A percentile compares a stretch with the other conserved stretches of the same genome.
phyloP scores from a whole-genome alignment of 176 grass and related monocot species.

The Rhynchospora breviuscula region DNA sequence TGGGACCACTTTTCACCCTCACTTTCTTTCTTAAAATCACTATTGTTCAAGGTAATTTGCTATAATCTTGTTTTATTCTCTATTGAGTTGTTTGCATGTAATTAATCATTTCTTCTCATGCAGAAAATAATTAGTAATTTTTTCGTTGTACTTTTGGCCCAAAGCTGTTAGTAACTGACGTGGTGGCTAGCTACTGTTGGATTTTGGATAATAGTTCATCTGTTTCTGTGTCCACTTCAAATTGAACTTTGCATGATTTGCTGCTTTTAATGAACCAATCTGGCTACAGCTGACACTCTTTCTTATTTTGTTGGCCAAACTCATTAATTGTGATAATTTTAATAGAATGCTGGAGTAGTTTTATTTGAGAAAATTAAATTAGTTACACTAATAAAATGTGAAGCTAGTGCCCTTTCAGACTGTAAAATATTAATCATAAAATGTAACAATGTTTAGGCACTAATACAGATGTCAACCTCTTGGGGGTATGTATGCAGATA shows the following conservation, averaged over 20 bases:
- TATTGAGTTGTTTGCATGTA: not conserved
- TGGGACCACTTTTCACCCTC: not conserved
- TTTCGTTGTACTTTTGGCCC: not conserved
- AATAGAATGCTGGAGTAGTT: not conserved
- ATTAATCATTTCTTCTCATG: not conserved
- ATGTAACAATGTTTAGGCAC: not conserved
- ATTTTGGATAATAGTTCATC: not conserved
- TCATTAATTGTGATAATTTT: not conserved
- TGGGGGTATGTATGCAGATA: not conserved
- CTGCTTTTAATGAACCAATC: not conserved
- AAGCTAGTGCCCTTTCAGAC: not conserved
- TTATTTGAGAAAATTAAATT: not conserved
- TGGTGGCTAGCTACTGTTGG: not conserved
- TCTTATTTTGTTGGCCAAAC: not conserved
- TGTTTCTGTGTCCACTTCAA: not conserved
- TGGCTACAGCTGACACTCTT: not conserved
- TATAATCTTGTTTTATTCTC: not conserved
- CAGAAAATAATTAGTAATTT: not conserved
- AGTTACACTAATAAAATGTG: not conserved
- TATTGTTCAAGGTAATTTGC: not conserved
- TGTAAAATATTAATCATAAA: not conserved
- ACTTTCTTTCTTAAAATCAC: not conserved
- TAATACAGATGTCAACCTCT: not conserved
- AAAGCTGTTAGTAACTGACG: not conserved
- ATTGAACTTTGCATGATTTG: not conserved